Evolutionary conservation across 805 yeast genomes (phyloP).

Genomic region (Kodamaea jinghongensis): DNA sequence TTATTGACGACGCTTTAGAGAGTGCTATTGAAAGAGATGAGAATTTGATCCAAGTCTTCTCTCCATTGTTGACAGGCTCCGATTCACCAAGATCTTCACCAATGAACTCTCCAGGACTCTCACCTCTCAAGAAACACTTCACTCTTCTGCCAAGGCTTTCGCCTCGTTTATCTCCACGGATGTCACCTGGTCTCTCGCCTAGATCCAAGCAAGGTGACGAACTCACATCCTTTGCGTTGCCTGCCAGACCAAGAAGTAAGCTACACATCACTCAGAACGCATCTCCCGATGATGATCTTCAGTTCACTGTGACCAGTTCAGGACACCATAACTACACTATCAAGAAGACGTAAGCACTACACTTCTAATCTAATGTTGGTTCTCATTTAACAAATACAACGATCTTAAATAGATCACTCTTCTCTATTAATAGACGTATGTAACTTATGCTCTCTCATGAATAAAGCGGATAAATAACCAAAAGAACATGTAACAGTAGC

Average conservation of each 20-base stretch:
- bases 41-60: slow-evolving; percentile 43
- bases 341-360: slow-evolving; percentile 1
- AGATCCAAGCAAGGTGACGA: background rate
- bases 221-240: slow-evolving; percentile 1
- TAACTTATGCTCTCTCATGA: slow-evolving; percentile 57
- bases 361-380: too few species aligned
- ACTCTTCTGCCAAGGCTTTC: slow-evolving; percentile 4
- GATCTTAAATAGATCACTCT: too few species aligned
- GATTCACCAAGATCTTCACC: slow-evolving; percentile 6
- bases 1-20: slow-evolving; percentile 47
- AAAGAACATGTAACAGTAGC: slow-evolving; percentile 38
- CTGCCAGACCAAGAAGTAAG: slow-evolving; percentile 7
- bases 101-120: slow-evolving; percentile 8
- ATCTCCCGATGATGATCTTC: background rate
- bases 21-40: slow-evolving; percentile 48
- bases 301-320: slow-evolving; percentile 1
- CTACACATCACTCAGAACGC: slow-evolving; percentile 8
- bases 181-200: background rate
- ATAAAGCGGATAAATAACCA: slow-evolving; percentile 41
- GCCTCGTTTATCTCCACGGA: slow-evolving; percentile 8
- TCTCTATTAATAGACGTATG: slow-evolving; percentile 51
- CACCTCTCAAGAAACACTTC: slow-evolving; percentile 2
- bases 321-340: slow-evolving; percentile 8
- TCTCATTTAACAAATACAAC: too few species aligned
- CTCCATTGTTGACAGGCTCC: slow-evolving; percentile 36